Evolutionary conservation across 208 protist species (phyloP).

Genomic region (Porcisia deanei): DNA sequence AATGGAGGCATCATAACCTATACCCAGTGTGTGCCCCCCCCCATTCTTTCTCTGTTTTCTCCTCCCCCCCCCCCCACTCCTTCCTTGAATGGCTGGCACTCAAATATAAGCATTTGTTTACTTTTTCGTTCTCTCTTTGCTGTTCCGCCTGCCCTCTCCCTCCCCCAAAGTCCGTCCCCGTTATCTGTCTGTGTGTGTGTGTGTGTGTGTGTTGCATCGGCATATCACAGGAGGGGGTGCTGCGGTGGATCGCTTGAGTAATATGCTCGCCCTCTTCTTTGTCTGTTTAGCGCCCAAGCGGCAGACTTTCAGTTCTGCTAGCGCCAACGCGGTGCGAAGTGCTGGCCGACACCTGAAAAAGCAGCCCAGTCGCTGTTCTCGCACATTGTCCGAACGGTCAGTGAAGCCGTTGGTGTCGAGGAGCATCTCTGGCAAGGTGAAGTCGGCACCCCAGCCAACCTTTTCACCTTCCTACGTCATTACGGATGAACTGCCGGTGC

Average conservation of each 20-base stretch:
- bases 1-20: background rate
- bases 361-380: background rate
- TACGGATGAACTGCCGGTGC: conserved; percentile 16
- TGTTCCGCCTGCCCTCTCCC: background rate
- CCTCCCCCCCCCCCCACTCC: too few species aligned
- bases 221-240: background rate
- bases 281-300: conserved; percentile 2
- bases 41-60: background rate
- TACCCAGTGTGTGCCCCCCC: background rate
- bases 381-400: background rate
- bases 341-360: background rate
- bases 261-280: conserved; percentile 5
- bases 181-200: background rate
- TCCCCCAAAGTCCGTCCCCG: too few species aligned
- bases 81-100: too few species aligned
- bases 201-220: background rate
- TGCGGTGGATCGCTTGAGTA: background rate
- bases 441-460: background rate
- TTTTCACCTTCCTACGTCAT: conserved; percentile 21
- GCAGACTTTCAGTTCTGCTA: background rate
- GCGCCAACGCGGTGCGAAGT: background rate
- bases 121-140: background rate
- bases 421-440: background rate
- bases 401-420: background rate
- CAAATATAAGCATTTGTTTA: too few species aligned